Conservation (phyloP, 805 yeast genomes). For the Ogataea thermomethanolica region DNA sequence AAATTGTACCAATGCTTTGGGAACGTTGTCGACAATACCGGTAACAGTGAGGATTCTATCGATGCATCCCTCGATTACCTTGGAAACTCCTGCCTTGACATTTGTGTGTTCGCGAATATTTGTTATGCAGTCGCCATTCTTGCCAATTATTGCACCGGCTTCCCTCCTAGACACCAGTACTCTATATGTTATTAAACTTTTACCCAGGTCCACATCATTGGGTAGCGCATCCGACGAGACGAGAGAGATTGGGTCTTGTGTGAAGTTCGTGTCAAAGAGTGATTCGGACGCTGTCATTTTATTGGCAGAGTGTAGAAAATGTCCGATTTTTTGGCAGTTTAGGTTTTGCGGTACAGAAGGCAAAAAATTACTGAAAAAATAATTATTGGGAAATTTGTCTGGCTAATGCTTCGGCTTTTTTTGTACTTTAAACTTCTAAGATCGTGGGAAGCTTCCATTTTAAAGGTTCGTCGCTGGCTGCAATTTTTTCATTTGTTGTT, state of each 20-base stretch:
- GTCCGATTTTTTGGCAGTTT: neutral
- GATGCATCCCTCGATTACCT: constrained; percentile 71
- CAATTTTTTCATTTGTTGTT: neutral
- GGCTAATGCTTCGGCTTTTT: neutral
- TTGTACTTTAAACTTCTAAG: constrained; percentile 6
- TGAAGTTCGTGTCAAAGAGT: constrained; percentile 31
- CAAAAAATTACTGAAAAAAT: constrained; percentile 3
- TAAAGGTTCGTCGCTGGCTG: constrained; percentile 19
- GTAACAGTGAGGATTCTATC: constrained; percentile 80
- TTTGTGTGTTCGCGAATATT: constrained; percentile 68
- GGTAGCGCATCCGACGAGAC: constrained; percentile 18
- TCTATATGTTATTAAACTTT: constrained; percentile 39
- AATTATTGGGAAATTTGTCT: neutral
- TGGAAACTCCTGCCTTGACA: constrained; percentile 85
- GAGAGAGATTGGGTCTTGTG: constrained; percentile 16
- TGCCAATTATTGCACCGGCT: constrained; percentile 88
- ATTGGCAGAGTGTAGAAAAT: constrained; percentile 1
- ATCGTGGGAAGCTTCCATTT: constrained; percentile 29
- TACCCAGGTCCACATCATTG: constrained; percentile 26
- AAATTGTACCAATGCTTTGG: constrained; percentile 66
- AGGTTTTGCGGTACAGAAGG: constrained; percentile 4
- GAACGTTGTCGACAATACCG: constrained; percentile 66
- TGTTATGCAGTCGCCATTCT: constrained; percentile 75
- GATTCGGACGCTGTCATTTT: constrained; percentile 31
- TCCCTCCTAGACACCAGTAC: constrained; percentile 78